Conservation (phyloP, 2,329 filamentous ascomycete genomes). For the Septoria petroselini region DNA sequence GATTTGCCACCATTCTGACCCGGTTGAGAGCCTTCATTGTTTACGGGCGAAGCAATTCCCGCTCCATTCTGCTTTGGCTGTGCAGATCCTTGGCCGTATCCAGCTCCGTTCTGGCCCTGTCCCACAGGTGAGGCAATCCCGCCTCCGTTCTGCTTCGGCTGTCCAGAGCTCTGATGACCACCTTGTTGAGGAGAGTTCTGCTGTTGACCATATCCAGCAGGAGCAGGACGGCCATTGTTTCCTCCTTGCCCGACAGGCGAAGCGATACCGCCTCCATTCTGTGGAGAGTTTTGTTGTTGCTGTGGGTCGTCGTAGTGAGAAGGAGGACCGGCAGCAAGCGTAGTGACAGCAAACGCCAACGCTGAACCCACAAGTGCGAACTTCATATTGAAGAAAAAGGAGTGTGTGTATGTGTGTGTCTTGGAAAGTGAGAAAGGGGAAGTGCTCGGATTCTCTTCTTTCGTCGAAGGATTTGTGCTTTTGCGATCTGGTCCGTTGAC, state of each 20-base stretch:
- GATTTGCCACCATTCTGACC: not conserved
- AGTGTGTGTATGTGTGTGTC: too few species aligned
- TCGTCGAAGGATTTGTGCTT: too few species aligned
- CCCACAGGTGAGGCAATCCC: not conserved
- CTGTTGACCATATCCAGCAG: not conserved
- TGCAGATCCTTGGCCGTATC: not conserved
- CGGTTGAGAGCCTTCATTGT: too few species aligned
- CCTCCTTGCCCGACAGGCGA: not conserved
- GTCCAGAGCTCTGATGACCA: not conserved
- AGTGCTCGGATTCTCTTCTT: too few species aligned
- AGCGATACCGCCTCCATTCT: not conserved
- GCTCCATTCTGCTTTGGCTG: not conserved
- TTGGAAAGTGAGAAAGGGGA: too few species aligned
- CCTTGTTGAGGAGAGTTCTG: not conserved
- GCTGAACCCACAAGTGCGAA: conserved; percentile 9
- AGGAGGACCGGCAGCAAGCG: not conserved
- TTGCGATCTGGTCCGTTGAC: too few species aligned
- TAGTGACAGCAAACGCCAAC: conserved; percentile 1
- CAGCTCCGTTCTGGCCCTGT: not conserved
- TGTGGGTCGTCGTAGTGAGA: conserved; percentile 2
- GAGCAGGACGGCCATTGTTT: not conserved
- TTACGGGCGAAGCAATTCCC: too few species aligned
- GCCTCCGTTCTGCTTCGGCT: not conserved
- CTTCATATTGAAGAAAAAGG: conserved; percentile 8
- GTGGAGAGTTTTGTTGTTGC: too few species aligned